Evolutionary conservation across 2,329 filamentous ascomycete species (phyloP), one percentile per base, ranked within the genome.

Genomic region (Cercospora sesami): DNA sequence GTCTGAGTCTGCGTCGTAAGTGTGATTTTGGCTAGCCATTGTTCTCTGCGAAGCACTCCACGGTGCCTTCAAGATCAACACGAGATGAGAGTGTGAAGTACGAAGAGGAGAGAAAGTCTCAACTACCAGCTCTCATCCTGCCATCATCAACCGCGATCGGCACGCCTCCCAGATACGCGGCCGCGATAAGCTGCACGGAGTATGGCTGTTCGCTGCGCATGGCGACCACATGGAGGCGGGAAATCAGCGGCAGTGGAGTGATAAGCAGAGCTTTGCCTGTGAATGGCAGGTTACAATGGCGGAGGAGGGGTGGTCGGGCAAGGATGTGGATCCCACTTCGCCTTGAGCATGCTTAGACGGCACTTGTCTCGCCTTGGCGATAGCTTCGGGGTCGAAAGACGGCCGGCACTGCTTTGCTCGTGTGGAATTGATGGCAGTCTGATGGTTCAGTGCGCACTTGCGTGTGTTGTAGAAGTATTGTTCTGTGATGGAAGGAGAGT

Each of bases 1-100:
- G 5, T 76, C 73, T 8, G 70, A 65, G 28, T 75, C 72, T 31
- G 73, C 58, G 2, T 61, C 45, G 57, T 42, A 65, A 16, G 55
- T 2, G 4, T 7, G 23, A 28, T 33, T 60, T 5, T 36, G 39
- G 16, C 28, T 63, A 14, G 62, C 21, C 62, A 64, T 64, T 12
- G 16, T 53, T 8, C n/a, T 42, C n/a, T 4, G 9, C 28, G 39
- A 53, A 10, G 26, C 21, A 18, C 28, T 21, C 4, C 5, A 58
- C 2, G 26, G n/a, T 26, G 42, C 39, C 26, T 21, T 8, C 5
- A 16, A 3, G 8, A 16, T 12, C 28, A 16, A 59, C 0, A 23
- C 30, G 6, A 16, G 12, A 36, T 1, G 3, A 7, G 16, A 3
- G 2, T 10, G 18, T 5, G 9, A 36, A 31, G n/a, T 23, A 33